Evolutionary conservation across 2,329 filamentous ascomycete genomes (phyloP).

Genomic region (Dryadomyces sulphureus): DNA sequence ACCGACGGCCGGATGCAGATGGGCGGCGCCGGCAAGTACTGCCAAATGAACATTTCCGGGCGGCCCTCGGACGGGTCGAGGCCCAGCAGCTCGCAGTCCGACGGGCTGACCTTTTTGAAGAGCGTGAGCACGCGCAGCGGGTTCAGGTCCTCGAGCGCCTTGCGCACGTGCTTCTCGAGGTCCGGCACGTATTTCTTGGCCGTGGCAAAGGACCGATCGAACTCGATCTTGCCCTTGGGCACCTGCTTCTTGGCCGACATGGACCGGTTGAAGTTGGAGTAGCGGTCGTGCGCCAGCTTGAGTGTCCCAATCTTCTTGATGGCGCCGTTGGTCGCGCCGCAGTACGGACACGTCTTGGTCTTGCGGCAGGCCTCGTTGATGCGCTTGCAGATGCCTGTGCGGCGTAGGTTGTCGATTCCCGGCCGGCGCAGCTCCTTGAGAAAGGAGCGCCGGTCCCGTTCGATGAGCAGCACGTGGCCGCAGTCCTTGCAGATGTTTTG

Average conservation of each 20-base stretch:
- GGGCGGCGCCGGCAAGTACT: slow-evolving; percentile 84
- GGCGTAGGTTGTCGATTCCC: slow-evolving; percentile 72
- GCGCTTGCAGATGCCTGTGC: slow-evolving; percentile 70
- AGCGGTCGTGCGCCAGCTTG: slow-evolving; percentile 91
- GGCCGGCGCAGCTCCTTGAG: slow-evolving; percentile 70
- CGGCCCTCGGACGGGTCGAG: slow-evolving; percentile 75
- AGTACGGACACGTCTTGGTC: slow-evolving; percentile 66
- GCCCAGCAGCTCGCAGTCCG: slow-evolving; percentile 82
- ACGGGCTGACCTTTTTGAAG: slow-evolving; percentile 72
- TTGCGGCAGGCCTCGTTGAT: slow-evolving; percentile 87
- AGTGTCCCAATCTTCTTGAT: slow-evolving; percentile 87
- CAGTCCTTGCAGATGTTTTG: slow-evolving; percentile 97
- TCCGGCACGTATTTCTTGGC: slow-evolving; percentile 68
- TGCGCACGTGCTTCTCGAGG: slow-evolving; percentile 78
- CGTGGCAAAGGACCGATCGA: slow-evolving; percentile 71
- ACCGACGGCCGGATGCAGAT: slow-evolving; percentile 92
- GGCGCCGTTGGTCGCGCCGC: slow-evolving; percentile 70
- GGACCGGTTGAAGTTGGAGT: slow-evolving; percentile 74
- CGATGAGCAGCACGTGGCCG: slow-evolving; percentile 66
- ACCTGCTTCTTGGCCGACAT: slow-evolving; percentile 72
- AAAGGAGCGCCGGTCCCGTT: slow-evolving; percentile 61
- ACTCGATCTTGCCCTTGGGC: slow-evolving; percentile 67
- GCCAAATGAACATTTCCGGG: slow-evolving; percentile 96
- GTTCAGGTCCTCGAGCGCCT: slow-evolving; percentile 89
- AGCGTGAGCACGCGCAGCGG: slow-evolving; percentile 78